phyloP scores from a whole-genome alignment of 306 rosid genomes.

The Mimosa pudica region DNA sequence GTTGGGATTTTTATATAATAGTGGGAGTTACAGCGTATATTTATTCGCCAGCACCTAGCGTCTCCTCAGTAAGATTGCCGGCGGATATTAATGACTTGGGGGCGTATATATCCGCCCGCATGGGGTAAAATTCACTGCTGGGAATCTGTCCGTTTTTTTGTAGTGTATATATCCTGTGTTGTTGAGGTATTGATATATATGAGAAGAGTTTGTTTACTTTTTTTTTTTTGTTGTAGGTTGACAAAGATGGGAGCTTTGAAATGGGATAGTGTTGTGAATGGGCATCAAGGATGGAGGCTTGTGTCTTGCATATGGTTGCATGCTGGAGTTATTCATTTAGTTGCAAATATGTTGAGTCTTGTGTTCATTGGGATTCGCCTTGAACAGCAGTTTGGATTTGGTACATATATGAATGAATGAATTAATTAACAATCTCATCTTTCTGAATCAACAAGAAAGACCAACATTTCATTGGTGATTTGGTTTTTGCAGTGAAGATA shows the following conservation, averaged over 20 bases:
- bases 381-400: conserved; percentile 92
- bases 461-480: neutral
- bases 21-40: too few species aligned
- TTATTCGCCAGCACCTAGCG: too few species aligned
- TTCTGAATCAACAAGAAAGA: neutral
- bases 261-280: conserved; percentile 59
- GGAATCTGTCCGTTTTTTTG: too few species aligned
- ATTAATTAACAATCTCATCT: neutral
- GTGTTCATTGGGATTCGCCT: conserved; percentile 82
- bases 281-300: conserved; percentile 84
- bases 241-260: conserved; percentile 80
- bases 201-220: neutral
- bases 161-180: neutral
- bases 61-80: too few species aligned
- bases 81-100: too few species aligned
- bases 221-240: conserved; percentile 51
- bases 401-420: conserved; percentile 36
- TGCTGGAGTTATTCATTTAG: conserved; percentile 79
- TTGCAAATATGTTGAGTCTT: conserved; percentile 73
- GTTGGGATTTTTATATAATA: neutral
- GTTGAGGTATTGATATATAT: conserved; percentile 13
- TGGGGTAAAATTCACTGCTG: too few species aligned
- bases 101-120: too few species aligned
- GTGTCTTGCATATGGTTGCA: conserved; percentile 85
- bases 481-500: conserved; percentile 58